A percentile compares a stretch with the other conserved stretches of the same genome.
Evolutionary conservation across 2,329 filamentous ascomycete genomes (phyloP).

Genomic region (Exserohilum rostratum): DNA sequence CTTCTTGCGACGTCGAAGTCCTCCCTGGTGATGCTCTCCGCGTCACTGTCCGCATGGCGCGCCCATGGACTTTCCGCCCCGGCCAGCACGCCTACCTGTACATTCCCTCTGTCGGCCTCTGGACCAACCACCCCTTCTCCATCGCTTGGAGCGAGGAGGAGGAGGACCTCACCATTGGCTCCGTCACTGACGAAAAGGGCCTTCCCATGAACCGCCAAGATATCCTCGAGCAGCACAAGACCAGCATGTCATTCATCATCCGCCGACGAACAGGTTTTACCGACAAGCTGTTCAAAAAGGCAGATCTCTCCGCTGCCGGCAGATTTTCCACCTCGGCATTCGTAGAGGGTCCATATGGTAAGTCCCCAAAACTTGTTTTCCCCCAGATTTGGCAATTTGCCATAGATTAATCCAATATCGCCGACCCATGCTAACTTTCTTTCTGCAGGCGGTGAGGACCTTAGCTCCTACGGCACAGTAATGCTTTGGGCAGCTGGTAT

Average conservation of each 20-base stretch:
- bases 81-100: conserved; percentile 83
- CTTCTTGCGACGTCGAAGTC: conserved; percentile 73
- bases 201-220: conserved; percentile 59
- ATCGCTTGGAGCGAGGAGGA: conserved; percentile 77
- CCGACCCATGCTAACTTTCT: conserved; percentile 37
- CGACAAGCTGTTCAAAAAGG: conserved; percentile 75
- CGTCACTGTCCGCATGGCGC: conserved; percentile 74
- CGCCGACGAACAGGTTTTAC: conserved; percentile 90
- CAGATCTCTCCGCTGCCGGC: conserved; percentile 59
- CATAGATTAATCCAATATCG: conserved; percentile 28
- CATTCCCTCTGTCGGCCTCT: conserved; percentile 72
- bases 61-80: conserved; percentile 76
- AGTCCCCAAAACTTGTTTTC: conserved; percentile 36
- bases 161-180: conserved; percentile 41
- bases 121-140: conserved; percentile 81
- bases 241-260: conserved; percentile 79
- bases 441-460: conserved; percentile 70
- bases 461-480: conserved; percentile 90
- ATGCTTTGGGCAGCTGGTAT: conserved; percentile 91
- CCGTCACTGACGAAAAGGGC: conserved; percentile 51
- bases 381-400: conserved; percentile 31
- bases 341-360: conserved; percentile 84
- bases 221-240: conserved; percentile 57
- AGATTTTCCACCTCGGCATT: conserved; percentile 71
- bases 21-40: conserved; percentile 77